Conservation (phyloP, 805 yeast species). For the Metschnikowia corniflorae region DNA sequence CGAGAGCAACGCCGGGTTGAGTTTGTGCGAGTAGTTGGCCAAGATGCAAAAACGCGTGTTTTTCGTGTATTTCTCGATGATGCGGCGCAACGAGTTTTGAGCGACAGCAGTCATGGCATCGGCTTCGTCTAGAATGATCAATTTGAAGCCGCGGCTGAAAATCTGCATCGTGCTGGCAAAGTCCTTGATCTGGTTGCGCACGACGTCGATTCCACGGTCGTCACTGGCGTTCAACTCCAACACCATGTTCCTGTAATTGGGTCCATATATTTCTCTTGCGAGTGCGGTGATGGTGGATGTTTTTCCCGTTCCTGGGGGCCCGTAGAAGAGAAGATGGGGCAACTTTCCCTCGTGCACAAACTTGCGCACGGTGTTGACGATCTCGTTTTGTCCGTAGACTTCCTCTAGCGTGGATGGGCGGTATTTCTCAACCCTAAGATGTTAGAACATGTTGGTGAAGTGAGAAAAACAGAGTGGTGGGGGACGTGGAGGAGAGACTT, state of each 20-base stretch:
- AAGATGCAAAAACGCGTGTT: constrained; percentile 94
- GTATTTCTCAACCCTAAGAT: constrained; percentile 84
- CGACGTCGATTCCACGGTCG: constrained; percentile 97
- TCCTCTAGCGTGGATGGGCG: constrained; percentile 83
- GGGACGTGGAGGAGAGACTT: too few relatives aligned
- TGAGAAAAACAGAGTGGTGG: too few relatives aligned
- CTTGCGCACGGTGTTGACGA: constrained; percentile 77
- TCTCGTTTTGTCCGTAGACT: constrained; percentile 86
- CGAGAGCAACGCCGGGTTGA: constrained; percentile 90
- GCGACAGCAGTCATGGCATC: constrained; percentile 91
- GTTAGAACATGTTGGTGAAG: too few relatives aligned
- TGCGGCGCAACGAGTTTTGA: constrained; percentile 76
- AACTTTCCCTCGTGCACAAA: constrained; percentile 79
- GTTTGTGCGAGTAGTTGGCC: constrained; percentile 93
- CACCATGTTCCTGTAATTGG: constrained; percentile 80
- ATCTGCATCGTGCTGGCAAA: constrained; percentile 96
- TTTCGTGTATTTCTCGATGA: constrained; percentile 88
- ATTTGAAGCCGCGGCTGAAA: constrained; percentile 78
- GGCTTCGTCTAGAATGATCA: constrained; percentile 92
- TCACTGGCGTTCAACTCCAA: constrained; percentile 94
- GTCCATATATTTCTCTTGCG: constrained; percentile 84
- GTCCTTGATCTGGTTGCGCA: constrained; percentile 94
- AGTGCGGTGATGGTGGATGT: constrained; percentile 85
- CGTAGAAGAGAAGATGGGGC: constrained; percentile 92
- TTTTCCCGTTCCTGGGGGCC: constrained; percentile 94